These are phyloP conservation scores for maize (Zea mays) DNA, from an alignment of 176 grass and related monocot species.

Conservation along the genomic window DNA sequence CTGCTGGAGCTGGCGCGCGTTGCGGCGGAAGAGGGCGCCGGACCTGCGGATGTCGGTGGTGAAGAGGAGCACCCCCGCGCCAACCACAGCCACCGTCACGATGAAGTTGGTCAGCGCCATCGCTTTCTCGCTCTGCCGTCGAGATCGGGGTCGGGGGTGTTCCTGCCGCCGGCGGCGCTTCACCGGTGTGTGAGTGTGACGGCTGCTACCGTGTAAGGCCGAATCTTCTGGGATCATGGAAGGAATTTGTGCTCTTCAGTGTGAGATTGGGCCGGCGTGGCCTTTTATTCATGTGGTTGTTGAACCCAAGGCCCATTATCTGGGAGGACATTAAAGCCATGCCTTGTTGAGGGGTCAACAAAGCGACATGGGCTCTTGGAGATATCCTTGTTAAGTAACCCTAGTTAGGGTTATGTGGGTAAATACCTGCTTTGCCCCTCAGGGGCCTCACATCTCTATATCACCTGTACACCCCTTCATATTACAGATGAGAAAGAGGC, in stretches of 20 bases:
- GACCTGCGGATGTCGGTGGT: conserved; percentile 85
- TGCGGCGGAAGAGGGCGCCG: conserved; percentile 69
- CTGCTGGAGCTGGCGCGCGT: conserved; percentile 70
- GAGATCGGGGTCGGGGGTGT: background rate
- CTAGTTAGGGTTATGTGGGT: too few relatives aligned
- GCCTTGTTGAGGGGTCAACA: too few relatives aligned
- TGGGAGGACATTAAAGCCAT: too few relatives aligned
- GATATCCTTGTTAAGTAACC: too few relatives aligned
- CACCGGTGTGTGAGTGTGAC: too few relatives aligned
- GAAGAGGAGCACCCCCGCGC: conserved; percentile 65
- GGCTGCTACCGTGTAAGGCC: background rate
- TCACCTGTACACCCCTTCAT: too few relatives aligned
- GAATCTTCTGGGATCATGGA: background rate
- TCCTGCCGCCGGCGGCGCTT: conserved; percentile 20
- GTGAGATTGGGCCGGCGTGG: background rate
- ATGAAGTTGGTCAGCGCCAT: conserved; percentile 96
- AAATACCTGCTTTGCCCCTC: too few relatives aligned
- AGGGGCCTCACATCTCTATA: too few relatives aligned
- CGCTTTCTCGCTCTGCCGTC: conserved; percentile 8
- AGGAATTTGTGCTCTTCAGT: background rate
- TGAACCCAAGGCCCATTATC: background rate
- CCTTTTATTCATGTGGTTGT: background rate
- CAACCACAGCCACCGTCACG: conserved; percentile 63
- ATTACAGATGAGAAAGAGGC: too few relatives aligned
- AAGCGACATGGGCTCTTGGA: too few relatives aligned